phyloP scores from a whole-genome alignment of 2,329 filamentous ascomycete species.

The Aspergillus flavus region DNA sequence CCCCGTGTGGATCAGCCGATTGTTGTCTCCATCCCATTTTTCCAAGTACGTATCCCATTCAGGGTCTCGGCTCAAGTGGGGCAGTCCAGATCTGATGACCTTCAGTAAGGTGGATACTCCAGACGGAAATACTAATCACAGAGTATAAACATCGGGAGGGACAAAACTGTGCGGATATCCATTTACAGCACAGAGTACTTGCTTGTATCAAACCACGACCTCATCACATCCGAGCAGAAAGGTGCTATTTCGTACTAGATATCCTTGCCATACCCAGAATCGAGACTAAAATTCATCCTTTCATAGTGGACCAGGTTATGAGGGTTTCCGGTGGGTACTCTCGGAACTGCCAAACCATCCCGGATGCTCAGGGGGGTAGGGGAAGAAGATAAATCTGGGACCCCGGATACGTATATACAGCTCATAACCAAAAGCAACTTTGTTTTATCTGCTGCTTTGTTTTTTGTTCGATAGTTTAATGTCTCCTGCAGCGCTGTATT shows the following conservation, averaged over 20 bases:
- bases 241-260: neutral
- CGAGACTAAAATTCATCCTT: neutral
- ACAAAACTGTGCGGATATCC: neutral
- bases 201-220: neutral
- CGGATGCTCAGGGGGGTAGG: neutral
- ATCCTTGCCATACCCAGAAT: neutral
- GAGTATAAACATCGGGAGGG: neutral
- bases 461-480: neutral
- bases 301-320: no score
- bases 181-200: neutral
- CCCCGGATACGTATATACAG: neutral
- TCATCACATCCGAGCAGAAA: neutral
- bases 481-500: neutral
- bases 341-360: neutral
- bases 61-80: conserved; percentile 23
- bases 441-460: neutral
- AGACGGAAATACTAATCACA: no score
- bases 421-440: neutral
- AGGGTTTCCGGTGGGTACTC: no score
- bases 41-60: neutral
- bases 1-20: neutral
- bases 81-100: conserved; percentile 22
- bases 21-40: neutral
- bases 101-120: conserved; percentile 1
- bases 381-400: neutral